Percentiles rank a stretch among this genome's conserved stretches.
phyloP scores from a whole-genome alignment of 495 filamentous ascomycete species.

The Daldinia childiae region DNA sequence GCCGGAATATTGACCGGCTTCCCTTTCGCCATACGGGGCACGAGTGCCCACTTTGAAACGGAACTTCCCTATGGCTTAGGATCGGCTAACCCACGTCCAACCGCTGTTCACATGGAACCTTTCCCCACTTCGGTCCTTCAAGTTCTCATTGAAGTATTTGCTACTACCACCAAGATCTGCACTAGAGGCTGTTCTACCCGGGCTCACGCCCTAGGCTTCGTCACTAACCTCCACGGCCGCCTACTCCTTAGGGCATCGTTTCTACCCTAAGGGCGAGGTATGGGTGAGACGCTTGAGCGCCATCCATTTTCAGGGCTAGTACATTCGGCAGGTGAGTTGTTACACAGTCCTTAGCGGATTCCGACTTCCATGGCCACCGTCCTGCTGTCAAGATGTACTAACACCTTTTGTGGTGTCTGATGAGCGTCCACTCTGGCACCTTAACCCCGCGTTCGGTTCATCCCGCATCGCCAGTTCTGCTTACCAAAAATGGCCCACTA shows the following conservation, averaged over 20 bases:
- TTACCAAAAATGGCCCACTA: slow-evolving; percentile 16
- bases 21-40: slow-evolving; percentile 13
- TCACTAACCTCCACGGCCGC: slow-evolving; percentile 13
- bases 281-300: slow-evolving; percentile 14
- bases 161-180: slow-evolving; percentile 15
- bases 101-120: slow-evolving; percentile 15
- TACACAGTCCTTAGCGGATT: slow-evolving; percentile 16
- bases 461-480: slow-evolving; percentile 14
- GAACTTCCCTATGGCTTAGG: slow-evolving; percentile 15
- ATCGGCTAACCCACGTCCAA: slow-evolving; percentile 14
- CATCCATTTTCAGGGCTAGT: slow-evolving; percentile 16
- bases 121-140: slow-evolving; percentile 14
- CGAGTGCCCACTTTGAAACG: slow-evolving; percentile 13
- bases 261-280: slow-evolving; percentile 14
- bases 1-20: slow-evolving; percentile 15
- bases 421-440: slow-evolving; percentile 14
- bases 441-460: slow-evolving; percentile 14
- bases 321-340: slow-evolving; percentile 15
- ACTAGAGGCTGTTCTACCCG: slow-evolving; percentile 12
- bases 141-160: slow-evolving; percentile 15
- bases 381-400: slow-evolving; percentile 16
- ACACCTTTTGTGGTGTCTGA: slow-evolving; percentile 16
- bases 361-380: slow-evolving; percentile 14
- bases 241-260: slow-evolving; percentile 15
- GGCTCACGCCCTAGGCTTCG: slow-evolving; percentile 14